Evolutionary conservation across 371 early-diverging fungal species (phyloP), one percentile per base, ranked within the genome.

Genomic region (Rhizopus arrhizus): DNA sequence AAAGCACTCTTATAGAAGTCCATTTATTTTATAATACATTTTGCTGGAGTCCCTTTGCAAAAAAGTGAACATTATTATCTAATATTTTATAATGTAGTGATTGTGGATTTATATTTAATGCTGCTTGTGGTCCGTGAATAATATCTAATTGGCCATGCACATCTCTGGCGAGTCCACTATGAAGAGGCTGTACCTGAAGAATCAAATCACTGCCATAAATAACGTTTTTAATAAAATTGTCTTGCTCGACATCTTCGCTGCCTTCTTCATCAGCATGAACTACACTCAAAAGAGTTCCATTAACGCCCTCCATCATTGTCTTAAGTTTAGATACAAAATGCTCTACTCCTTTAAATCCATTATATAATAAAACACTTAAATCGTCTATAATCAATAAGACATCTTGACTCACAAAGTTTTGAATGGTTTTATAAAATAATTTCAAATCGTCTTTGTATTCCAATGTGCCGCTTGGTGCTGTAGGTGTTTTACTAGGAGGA

Each of bases 51-150:
- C 90, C 90, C 56, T 83, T 85, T 36, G 87, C 83, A 77, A 87
- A 89, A 59, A 89, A 86, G 32, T 85, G 80, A 12, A 84, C 87
- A 51, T 81, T 86, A 55, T 85, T 85, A 54, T 89, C 90, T 12
- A 85, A 58, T 46, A 87, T 80, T 62, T 84, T 85, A 62, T 87
- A 89, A 59, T 88, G 88, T 54, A 88, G 51, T 9, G 85, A 73
- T 55, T 78, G 81, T 36, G 69, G 57, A 28, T 45, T 49, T 9
- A 60, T 59, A 8, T 5, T 38, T 2, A 47, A 22, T 16, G 42
- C 41, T 38, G 65, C 68, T 53, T 75, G 72, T 29, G 83, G 76
- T 3, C 86, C 84, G 70, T 77, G 70, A 22, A 85, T 35, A 29
- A 85, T 72, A 4, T 82, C 83, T 11, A 86, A 46, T 74, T 88